Conservation (phyloP, 2,329 filamentous ascomycete genomes). For the Talaromyces sp. region DNA sequence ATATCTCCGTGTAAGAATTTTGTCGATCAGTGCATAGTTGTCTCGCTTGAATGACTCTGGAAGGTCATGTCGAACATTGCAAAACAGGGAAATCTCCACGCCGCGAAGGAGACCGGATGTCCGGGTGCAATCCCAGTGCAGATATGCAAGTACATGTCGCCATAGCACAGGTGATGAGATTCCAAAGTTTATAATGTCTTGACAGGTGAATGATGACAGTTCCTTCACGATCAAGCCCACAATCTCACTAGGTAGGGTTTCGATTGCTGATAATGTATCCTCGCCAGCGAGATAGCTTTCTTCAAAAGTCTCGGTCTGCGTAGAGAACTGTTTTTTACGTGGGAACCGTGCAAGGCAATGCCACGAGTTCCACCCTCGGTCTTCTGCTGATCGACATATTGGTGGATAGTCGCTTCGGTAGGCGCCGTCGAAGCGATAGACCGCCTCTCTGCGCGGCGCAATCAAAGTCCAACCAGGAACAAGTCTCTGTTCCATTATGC, state of each 20-base stretch:
- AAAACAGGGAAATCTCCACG: background rate
- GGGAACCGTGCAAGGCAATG: background rate
- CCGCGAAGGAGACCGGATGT: background rate
- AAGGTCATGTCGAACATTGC: background rate
- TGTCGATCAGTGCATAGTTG: background rate
- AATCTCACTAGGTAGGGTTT: background rate
- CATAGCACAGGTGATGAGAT: background rate
- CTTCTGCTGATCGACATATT: background rate
- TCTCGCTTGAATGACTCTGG: background rate
- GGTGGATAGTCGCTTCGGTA: slow-evolving; percentile 1
- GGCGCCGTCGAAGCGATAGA: background rate
- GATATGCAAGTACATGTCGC: background rate
- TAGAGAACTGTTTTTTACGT: background rate
- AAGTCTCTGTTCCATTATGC: background rate
- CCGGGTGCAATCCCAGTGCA: background rate
- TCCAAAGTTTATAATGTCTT: background rate
- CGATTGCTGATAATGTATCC: background rate
- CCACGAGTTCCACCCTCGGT: background rate
- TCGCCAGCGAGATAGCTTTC: background rate
- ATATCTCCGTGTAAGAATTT: background rate
- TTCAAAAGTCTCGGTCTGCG: background rate
- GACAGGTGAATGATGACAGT: background rate
- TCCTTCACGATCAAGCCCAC: background rate
- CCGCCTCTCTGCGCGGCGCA: background rate
- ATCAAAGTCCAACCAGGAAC: slow-evolving; percentile 1